Evolutionary conservation across 805 yeast species (phyloP).

Genomic region (Komagataella pastoris): DNA sequence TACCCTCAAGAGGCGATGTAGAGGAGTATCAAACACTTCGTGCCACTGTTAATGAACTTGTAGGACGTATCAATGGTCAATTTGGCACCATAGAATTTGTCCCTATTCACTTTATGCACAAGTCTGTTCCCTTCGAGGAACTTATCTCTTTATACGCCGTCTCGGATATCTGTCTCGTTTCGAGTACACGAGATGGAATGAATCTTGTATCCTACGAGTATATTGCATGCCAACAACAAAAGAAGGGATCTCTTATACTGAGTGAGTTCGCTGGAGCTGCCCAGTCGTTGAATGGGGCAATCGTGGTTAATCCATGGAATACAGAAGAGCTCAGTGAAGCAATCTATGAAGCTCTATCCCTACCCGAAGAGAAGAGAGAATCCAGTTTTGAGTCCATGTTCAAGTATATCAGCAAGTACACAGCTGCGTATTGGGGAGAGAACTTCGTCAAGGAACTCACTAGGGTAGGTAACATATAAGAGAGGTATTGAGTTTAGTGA

Average conservation of each 20-base stretch:
- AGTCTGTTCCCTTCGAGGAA: slow-evolving; percentile 82
- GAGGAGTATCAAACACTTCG: slow-evolving; percentile 93
- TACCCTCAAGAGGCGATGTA: slow-evolving; percentile 94
- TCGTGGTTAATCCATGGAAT: slow-evolving; percentile 96
- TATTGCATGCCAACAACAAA: slow-evolving; percentile 79
- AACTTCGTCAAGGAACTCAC: slow-evolving; percentile 80
- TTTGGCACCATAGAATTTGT: slow-evolving; percentile 96
- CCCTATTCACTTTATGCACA: slow-evolving; percentile 95
- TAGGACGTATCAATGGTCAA: slow-evolving; percentile 91
- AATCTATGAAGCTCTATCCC: slow-evolving; percentile 72
- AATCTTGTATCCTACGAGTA: slow-evolving; percentile 92
- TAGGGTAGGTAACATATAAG: slow-evolving; percentile 15
- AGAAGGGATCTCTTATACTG: slow-evolving; percentile 75
- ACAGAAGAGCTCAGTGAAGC: slow-evolving; percentile 87
- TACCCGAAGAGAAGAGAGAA: slow-evolving; percentile 68
- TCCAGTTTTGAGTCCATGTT: slow-evolving; percentile 77
- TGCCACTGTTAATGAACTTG: slow-evolving; percentile 90
- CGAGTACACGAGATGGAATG: slow-evolving; percentile 98
- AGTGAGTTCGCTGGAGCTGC: slow-evolving; percentile 99
- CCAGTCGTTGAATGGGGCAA: slow-evolving; percentile 87
- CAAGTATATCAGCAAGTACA: slow-evolving; percentile 81
- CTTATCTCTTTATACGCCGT: slow-evolving; percentile 75
- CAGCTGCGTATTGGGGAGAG: slow-evolving; percentile 96
- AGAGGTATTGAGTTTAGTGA: not conserved
- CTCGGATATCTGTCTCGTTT: slow-evolving; percentile 84